Percentiles rank a stretch among this genome's conserved stretches.
These are phyloP conservation scores for Candida schatavii DNA, from an alignment of 805 yeast genomes.

Conservation along the genomic window DNA sequence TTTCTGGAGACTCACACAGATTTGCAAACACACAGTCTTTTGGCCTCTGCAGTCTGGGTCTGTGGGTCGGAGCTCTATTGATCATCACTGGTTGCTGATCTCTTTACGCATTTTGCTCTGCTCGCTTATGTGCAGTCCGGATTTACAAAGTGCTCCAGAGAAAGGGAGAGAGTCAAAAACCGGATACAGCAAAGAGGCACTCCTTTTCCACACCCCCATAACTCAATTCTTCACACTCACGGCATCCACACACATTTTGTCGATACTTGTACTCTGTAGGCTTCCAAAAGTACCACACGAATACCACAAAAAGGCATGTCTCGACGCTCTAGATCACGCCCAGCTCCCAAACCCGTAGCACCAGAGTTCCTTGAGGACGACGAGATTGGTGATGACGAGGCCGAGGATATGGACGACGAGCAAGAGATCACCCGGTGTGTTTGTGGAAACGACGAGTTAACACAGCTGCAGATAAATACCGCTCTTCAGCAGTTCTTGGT, in stretches of 20 bases:
- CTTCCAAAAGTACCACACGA: neutral
- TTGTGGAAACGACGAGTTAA: constrained; percentile 40
- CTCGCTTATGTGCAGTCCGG: too few species aligned
- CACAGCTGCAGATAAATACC: constrained; percentile 19
- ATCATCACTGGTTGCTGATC: too few species aligned
- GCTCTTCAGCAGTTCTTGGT: constrained; percentile 22
- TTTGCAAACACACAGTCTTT: too few species aligned
- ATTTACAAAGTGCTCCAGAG: too few species aligned
- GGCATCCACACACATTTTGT: too few species aligned
- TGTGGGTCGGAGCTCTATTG: too few species aligned
- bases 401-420: constrained; percentile 30
- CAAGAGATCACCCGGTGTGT: constrained; percentile 43
- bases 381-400: constrained; percentile 18
- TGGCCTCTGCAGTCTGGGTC: too few species aligned
- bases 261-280: neutral
- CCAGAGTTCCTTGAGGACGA: constrained; percentile 15
- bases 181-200: too few species aligned
- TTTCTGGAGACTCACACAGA: too few species aligned
- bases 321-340: constrained; percentile 2
- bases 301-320: constrained; percentile 3
- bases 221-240: too few species aligned
- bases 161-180: too few species aligned
- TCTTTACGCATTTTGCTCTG: neutral
- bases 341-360: constrained; percentile 3
- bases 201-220: too few species aligned